Base-by-base conservation (phyloP, 2,329 filamentous ascomycete species). In the Tolypocladium sp. region DNA sequence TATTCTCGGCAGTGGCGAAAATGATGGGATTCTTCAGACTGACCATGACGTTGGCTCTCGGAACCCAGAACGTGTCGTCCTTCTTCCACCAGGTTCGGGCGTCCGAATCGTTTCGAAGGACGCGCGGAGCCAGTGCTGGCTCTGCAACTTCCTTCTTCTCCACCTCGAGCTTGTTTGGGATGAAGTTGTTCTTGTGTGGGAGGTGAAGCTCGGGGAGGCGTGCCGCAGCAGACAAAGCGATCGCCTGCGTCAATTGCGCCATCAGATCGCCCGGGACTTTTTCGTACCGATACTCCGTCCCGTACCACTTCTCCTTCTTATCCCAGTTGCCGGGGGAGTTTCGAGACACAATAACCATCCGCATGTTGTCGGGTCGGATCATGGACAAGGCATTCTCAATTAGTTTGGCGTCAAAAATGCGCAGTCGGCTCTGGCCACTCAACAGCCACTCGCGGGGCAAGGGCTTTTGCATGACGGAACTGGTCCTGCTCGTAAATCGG, bases 51-150 rank as follows among this genome's bases (percentile, higher is more conserved):
- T 92, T 94, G 4, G 91, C 94, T 73, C 96, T 96, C 10, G 94
- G 94, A 12, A 97, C 94, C 92, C 93, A 97, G 74, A 97, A 99
- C 0, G 88, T 92, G 67, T 99, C 94, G 68, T 99, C 94, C 75
- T 97, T 97, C 79, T 99, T 99, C 79, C 87, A 97, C 94, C 94
- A 99, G 3, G 91, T 88, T 37, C 92, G 86, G 1, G 90, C 86
- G 40, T 86, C 77, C 7, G 87, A 81, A 65, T 97, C 93, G 66
- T 96, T 92, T 64, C 92, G 87, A 62, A 99, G 88, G 30, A 99
- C 79, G 61, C 87, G 88, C 0, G 94, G 94, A 0, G 85, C 80
- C 58, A 89, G 82, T 0, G 87, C 79, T 1, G 92, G 89, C 65
- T 90, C 84, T 33, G 85, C 80, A n/a, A 94, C 82, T 41, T 96